Evolutionary conservation across 495 filamentous ascomycete genomes (phyloP).

Genomic region (Copromyces sp.): DNA sequence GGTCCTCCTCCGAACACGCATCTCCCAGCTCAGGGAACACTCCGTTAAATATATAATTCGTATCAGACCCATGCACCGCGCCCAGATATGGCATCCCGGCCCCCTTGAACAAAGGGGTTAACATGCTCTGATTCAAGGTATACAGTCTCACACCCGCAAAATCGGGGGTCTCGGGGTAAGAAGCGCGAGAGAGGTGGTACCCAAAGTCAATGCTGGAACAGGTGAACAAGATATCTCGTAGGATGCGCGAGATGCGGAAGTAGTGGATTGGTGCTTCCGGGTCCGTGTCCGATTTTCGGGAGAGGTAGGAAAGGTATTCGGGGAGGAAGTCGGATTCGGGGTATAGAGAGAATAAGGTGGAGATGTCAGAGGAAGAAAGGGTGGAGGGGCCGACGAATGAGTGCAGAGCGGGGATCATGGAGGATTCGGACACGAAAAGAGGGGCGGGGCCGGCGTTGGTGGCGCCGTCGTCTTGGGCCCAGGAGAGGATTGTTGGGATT

Average conservation of each 20-base stretch:
- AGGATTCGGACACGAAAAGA: conserved; percentile 7
- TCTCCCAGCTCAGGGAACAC: conserved; percentile 15
- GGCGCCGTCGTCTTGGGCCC: conserved; percentile 23
- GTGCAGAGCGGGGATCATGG: conserved; percentile 11
- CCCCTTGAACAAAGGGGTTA: conserved; percentile 9
- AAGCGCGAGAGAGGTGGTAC: conserved; percentile 9
- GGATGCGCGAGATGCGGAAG: conserved; percentile 20
- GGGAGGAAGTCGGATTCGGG: conserved; percentile 11
- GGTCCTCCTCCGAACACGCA: conserved; percentile 5
- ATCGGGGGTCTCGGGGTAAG: background rate
- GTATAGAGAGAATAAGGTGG: conserved; percentile 16
- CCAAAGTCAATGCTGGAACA: conserved; percentile 23
- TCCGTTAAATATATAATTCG: conserved; percentile 22
- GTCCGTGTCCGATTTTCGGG: conserved; percentile 5
- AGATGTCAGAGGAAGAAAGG: conserved; percentile 10
- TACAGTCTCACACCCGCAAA: conserved; percentile 14
- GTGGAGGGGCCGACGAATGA: background rate
- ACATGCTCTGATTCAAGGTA: conserved; percentile 22
- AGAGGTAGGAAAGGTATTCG: conserved; percentile 13
- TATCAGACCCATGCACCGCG: conserved; percentile 19
- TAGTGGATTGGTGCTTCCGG: conserved; percentile 14
- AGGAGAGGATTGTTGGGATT: conserved; percentile 22
- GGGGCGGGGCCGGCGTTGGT: conserved; percentile 12
- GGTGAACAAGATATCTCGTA: conserved; percentile 23
- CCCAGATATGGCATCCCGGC: conserved; percentile 22